Evolutionary conservation across 106 monocot genomes (phyloP).

Genomic region (Amphibolis antarctica): DNA sequence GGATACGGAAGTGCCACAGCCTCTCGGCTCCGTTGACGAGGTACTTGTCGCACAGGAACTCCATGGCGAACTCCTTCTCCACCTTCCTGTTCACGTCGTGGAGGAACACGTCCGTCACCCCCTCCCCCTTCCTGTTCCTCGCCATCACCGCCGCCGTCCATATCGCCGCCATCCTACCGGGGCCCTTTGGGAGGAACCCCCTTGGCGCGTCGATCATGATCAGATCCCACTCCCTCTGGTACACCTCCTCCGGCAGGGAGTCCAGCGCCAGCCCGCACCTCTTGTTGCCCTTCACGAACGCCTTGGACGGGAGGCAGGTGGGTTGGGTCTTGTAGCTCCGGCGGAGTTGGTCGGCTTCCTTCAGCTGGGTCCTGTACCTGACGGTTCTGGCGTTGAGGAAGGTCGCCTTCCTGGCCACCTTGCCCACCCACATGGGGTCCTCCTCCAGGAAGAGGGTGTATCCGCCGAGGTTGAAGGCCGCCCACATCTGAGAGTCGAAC

Average conservation of each 20-base stretch:
- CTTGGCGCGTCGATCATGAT: constrained; percentile 74
- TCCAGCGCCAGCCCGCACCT: constrained; percentile 41
- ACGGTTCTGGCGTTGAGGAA: constrained; percentile 34
- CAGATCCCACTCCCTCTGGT: constrained; percentile 62
- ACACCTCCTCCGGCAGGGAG: constrained; percentile 40
- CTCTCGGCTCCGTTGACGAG: background rate
- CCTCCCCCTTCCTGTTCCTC: constrained; percentile 17
- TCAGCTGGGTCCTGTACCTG: constrained; percentile 41
- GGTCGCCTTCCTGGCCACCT: constrained; percentile 14
- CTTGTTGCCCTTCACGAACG: constrained; percentile 4
- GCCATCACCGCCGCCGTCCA: constrained; percentile 63
- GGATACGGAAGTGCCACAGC: constrained; percentile 9
- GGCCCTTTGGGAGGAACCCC: constrained; percentile 38
- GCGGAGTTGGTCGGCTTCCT: constrained; percentile 35
- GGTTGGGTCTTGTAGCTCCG: constrained; percentile 18
- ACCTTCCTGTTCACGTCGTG: constrained; percentile 35
- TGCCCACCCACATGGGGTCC: constrained; percentile 41
- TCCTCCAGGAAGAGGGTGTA: constrained; percentile 85
- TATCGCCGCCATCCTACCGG: constrained; percentile 63
- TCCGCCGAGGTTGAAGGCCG: constrained; percentile 59
- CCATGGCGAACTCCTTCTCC: background rate
- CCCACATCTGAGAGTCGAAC: constrained; percentile 67
- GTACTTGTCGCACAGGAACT: constrained; percentile 10
- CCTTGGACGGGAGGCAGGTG: background rate
- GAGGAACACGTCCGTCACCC: constrained; percentile 34